Percentiles rank a stretch among this genome's conserved stretches.
phyloP scores from a whole-genome alignment of 805 yeast genomes.

The Kluyveromyces starmeri region DNA sequence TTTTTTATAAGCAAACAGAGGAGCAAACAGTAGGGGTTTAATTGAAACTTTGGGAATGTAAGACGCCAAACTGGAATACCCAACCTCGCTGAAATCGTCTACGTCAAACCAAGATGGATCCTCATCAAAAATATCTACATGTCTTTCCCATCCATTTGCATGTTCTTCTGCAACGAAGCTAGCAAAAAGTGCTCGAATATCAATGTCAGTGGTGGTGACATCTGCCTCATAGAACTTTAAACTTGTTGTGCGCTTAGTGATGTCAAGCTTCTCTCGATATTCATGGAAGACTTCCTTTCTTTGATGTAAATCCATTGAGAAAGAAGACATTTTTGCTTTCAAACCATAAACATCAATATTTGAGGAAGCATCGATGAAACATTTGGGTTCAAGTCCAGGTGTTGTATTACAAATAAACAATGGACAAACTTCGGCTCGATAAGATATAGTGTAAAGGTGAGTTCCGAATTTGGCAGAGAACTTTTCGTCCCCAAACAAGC shows the following conservation, averaged over 20 bases:
- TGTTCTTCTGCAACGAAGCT: slow-evolving; percentile 29
- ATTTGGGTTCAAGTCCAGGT: slow-evolving; percentile 33
- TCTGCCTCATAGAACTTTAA: slow-evolving; percentile 63
- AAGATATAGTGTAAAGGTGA: slow-evolving; percentile 70
- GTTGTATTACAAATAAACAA: slow-evolving; percentile 68
- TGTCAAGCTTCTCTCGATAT: slow-evolving; percentile 38
- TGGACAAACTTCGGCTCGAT: slow-evolving; percentile 63
- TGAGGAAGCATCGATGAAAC: slow-evolving; percentile 10
- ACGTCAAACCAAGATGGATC: slow-evolving; percentile 55
- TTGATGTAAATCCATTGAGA: slow-evolving; percentile 62
- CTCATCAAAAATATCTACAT: slow-evolving; percentile 37
- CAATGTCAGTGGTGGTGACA: slow-evolving; percentile 45
- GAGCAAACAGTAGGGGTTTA: slow-evolving; percentile 56
- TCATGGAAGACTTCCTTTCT: slow-evolving; percentile 39
- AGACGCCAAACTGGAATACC: slow-evolving; percentile 31
- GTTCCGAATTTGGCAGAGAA: slow-evolving; percentile 62
- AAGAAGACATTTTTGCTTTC: slow-evolving; percentile 47
- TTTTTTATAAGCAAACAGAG: slow-evolving; percentile 60
- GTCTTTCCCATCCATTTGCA: slow-evolving; percentile 1
- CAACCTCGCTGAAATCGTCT: slow-evolving; percentile 53
- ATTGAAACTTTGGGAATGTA: slow-evolving; percentile 38
- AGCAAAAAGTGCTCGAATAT: slow-evolving; percentile 49
- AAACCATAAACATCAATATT: slow-evolving; percentile 55
- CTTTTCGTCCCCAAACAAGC: slow-evolving; percentile 49
- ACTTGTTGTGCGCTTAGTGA: slow-evolving; percentile 39